These are phyloP conservation scores for Dictyostelium firmibasis DNA, from an alignment of 78 protist species.

Conservation along the genomic window DNA sequence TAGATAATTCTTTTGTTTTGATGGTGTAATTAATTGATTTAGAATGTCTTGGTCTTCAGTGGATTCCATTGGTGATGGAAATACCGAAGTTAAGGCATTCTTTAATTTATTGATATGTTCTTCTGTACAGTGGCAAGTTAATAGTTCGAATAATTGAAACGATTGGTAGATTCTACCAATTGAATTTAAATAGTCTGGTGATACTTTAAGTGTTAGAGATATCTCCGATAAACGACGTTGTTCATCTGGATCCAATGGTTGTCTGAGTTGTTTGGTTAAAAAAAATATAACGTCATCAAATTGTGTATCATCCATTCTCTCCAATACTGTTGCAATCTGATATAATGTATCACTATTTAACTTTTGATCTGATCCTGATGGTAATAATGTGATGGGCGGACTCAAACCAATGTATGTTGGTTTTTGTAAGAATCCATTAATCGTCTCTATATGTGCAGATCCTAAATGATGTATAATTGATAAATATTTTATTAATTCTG, in stretches of 20 bases:
- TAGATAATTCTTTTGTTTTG: conserved; percentile 37
- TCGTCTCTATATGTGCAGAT: conserved; percentile 20
- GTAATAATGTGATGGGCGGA: background rate
- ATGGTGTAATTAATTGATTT: background rate
- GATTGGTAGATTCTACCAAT: conserved; percentile 46
- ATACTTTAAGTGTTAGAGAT: background rate
- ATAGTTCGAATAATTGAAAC: background rate
- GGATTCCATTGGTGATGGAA: conserved; percentile 25
- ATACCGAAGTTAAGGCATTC: conserved; percentile 48
- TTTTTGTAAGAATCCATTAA: conserved; percentile 41
- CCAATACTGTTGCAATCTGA: background rate
- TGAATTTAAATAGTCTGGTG: conserved; percentile 36
- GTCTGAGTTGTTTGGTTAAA: conserved; percentile 17
- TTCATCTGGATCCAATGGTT: conserved; percentile 39
- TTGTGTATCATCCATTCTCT: conserved; percentile 17
- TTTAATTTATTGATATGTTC: conserved; percentile 52
- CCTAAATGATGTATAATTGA: conserved; percentile 42
- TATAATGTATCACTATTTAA: background rate
- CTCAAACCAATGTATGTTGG: background rate
- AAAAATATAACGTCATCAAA: conserved; percentile 10
- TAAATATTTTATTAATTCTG: conserved; percentile 29
- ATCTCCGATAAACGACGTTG: background rate
- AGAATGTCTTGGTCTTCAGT: background rate
- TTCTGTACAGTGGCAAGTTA: conserved; percentile 31
- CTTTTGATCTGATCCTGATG: background rate